Evolutionary conservation across 2,329 filamentous ascomycete species (phyloP).

Genomic region (Neofusicoccum sp.): DNA sequence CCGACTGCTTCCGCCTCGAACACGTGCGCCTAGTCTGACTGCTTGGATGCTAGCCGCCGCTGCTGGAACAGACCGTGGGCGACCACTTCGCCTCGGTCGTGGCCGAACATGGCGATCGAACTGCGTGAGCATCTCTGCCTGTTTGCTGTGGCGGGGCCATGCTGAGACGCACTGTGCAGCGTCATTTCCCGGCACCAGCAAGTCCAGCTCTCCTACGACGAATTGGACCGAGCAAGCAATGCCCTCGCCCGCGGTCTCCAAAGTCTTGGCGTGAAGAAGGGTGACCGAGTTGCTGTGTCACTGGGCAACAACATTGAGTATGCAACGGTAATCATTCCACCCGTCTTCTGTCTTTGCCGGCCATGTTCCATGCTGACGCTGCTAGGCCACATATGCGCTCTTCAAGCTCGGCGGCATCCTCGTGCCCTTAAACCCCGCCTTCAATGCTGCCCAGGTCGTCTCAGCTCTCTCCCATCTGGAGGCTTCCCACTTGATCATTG

Average conservation of each 20-base stretch:
- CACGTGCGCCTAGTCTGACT: neutral
- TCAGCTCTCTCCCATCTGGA: conserved; percentile 77
- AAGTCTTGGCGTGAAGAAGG: conserved; percentile 73
- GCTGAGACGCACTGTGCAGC: conserved; percentile 35
- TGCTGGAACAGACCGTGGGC: conserved; percentile 70
- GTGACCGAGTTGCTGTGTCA: conserved; percentile 82
- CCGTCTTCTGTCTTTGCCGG: conserved; percentile 14
- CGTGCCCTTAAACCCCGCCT: conserved; percentile 90
- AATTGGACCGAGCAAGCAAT: conserved; percentile 76
- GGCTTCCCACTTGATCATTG: conserved; percentile 75
- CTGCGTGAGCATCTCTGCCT: conserved; percentile 49
- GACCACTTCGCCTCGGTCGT: conserved; percentile 72
- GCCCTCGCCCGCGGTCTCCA: conserved; percentile 70
- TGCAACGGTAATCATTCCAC: conserved; percentile 59
- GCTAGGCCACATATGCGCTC: conserved; percentile 72
- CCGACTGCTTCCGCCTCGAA: conserved; percentile 21
- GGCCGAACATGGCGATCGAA: conserved; percentile 63
- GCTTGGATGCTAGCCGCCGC: conserved; percentile 56
- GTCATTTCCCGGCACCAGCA: conserved; percentile 66
- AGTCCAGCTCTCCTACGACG: conserved; percentile 69
- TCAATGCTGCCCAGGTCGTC: conserved; percentile 77
- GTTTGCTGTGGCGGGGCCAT: neutral
- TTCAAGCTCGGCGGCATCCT: conserved; percentile 95
- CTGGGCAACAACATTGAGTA: conserved; percentile 86
- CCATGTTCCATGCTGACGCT: conserved; percentile 23